These are phyloP conservation scores for Boletus subparvulus DNA, from an alignment of 768 basidiomycete species.

Conservation along the genomic window DNA sequence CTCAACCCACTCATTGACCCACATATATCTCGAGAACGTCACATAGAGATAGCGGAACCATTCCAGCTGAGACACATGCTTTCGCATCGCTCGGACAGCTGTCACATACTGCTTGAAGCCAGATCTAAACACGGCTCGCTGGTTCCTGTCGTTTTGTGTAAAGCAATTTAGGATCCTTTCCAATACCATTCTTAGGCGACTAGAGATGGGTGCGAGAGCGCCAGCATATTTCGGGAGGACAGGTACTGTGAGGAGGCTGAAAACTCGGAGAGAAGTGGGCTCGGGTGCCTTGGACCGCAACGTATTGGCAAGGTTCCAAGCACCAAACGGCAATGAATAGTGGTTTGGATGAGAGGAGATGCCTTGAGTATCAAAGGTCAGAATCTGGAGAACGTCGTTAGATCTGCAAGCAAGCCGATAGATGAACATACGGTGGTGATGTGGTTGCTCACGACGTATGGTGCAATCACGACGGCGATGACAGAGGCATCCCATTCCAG, in stretches of 20 bases:
- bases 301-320: constrained; percentile 42
- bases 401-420: not conserved
- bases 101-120: constrained; percentile 53
- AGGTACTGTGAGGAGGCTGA: constrained; percentile 60
- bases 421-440: constrained; percentile 58
- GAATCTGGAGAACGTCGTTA: constrained; percentile 49
- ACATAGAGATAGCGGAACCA: constrained; percentile 93
- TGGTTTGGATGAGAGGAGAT: constrained; percentile 90
- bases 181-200: constrained; percentile 45
- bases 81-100: constrained; percentile 66
- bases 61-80: constrained; percentile 72
- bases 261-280: constrained; percentile 40
- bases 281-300: constrained; percentile 31
- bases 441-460: constrained; percentile 55
- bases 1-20: constrained; percentile 83
- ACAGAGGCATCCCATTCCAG: constrained; percentile 58
- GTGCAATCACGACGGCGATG: constrained; percentile 57
- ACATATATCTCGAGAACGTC: constrained; percentile 82
- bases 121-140: constrained; percentile 49
- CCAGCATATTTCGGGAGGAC: constrained; percentile 61
- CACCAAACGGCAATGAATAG: constrained; percentile 61
- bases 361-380: constrained; percentile 80
- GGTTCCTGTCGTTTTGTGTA: not conserved
- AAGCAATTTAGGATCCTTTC: constrained; percentile 5
- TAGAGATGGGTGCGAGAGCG: constrained; percentile 47